Percentiles rank a stretch among this genome's conserved stretches.
Evolutionary conservation across 2,329 filamentous ascomycete species (phyloP).

Genomic region (Pseudogymnoascus verrucosus): DNA sequence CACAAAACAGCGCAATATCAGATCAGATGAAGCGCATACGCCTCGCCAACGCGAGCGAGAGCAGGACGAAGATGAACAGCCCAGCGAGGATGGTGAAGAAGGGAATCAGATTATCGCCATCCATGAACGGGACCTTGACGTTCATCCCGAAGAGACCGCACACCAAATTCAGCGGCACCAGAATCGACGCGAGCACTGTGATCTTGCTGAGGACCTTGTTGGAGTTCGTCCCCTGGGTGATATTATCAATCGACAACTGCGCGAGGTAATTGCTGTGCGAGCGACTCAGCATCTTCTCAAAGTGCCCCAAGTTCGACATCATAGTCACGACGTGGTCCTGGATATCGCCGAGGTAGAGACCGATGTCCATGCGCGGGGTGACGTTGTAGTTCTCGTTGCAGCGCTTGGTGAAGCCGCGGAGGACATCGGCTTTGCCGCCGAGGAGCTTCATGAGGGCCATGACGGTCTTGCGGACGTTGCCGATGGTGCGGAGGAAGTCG

Average conservation of each 20-base stretch:
- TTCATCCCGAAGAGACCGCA: constrained; percentile 79
- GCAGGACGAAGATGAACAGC: constrained; percentile 43
- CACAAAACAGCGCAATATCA: not conserved
- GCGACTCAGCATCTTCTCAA: constrained; percentile 93
- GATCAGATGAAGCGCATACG: constrained; percentile 25
- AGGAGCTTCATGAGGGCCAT: constrained; percentile 89
- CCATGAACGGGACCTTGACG: constrained; percentile 60
- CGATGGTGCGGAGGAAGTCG: constrained; percentile 78
- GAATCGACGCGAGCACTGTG: constrained; percentile 83
- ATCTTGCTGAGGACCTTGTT: constrained; percentile 92
- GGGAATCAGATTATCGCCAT: constrained; percentile 38
- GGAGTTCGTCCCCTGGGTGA: constrained; percentile 77
- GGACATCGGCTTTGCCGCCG: constrained; percentile 96
- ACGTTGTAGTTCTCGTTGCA: constrained; percentile 97
- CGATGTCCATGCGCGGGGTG: constrained; percentile 92
- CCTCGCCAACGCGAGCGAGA: constrained; percentile 21
- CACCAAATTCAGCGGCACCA: constrained; percentile 84
- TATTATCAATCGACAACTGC: constrained; percentile 85
- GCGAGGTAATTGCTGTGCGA: constrained; percentile 95
- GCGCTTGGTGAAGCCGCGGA: constrained; percentile 94
- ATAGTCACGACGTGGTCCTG: constrained; percentile 99
- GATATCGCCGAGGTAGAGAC: constrained; percentile 92
- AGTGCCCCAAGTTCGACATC: constrained; percentile 93
- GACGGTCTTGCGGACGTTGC: constrained; percentile 85
- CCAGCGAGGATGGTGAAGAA: constrained; percentile 54